Evolutionary conservation across 805 yeast species (phyloP).

Genomic region (Clavispora fructus): DNA sequence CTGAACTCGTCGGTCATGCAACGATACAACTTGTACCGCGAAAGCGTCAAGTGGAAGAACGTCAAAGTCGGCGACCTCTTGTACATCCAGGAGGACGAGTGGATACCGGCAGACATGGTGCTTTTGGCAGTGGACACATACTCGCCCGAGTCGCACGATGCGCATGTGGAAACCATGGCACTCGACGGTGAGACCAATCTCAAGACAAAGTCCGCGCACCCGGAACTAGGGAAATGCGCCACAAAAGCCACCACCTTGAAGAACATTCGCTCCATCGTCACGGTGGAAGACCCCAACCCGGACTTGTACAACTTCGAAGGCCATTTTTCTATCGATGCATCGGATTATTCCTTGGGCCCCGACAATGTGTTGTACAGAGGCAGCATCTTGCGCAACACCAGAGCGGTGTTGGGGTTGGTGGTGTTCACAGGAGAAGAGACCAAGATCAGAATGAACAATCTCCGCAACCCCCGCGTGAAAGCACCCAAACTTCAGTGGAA

Average conservation of each 20-base stretch:
- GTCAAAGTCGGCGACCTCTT: conserved; percentile 85
- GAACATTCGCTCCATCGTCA: conserved; percentile 47
- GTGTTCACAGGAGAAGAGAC: conserved; percentile 94
- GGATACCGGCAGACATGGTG: conserved; percentile 90
- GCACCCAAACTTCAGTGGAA: conserved; percentile 86
- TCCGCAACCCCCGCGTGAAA: conserved; percentile 82
- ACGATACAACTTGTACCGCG: conserved; percentile 31
- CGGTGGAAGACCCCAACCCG: conserved; percentile 85
- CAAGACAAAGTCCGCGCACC: conserved; percentile 66
- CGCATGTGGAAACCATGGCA: conserved; percentile 93
- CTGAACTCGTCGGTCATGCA: conserved; percentile 8
- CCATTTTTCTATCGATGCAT: conserved; percentile 40
- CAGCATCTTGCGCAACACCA: conserved; percentile 80
- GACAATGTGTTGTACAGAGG: conserved; percentile 91
- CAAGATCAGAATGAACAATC: conserved; percentile 91
- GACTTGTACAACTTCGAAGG: conserved; percentile 94
- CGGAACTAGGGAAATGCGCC: conserved; percentile 51
- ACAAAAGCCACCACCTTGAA: conserved; percentile 47
- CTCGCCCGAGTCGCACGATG: conserved; percentile 55
- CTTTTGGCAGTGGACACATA: conserved; percentile 57
- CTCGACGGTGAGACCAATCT: conserved; percentile 95
- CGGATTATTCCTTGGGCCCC: conserved; percentile 57
- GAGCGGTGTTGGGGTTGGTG: conserved; percentile 68
- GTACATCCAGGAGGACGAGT: conserved; percentile 69
- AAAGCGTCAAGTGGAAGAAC: conserved; percentile 58